These are phyloP conservation scores for Lomentospora prolificans DNA, from an alignment of 2,329 filamentous ascomycete genomes.

Conservation along the genomic window DNA sequence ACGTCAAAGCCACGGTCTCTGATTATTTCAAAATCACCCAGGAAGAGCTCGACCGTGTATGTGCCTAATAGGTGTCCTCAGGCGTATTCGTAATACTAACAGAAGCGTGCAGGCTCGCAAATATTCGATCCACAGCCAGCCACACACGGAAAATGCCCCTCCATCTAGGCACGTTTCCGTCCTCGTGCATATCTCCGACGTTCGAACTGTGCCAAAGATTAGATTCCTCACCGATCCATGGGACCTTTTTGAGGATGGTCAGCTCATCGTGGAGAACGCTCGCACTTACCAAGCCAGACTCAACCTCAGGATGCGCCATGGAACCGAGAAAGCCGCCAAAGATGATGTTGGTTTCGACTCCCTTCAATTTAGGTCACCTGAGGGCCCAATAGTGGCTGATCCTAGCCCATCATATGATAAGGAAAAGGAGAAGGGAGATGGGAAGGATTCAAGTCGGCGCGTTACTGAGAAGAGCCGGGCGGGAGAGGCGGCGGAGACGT, in stretches of 20 bases:
- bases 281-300: conserved; percentile 7
- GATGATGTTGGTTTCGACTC: not conserved
- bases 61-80: not conserved
- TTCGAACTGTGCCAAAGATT: conserved; percentile 8
- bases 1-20: conserved; percentile 7
- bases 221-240: conserved; percentile 10
- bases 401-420: not conserved
- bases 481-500: no score
- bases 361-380: not conserved
- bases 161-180: conserved; percentile 9
- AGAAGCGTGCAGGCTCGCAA: conserved; percentile 5
- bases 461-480: no score
- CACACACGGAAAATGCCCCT: not conserved
- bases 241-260: conserved; percentile 10
- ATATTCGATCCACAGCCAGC: conserved; percentile 8
- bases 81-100: not conserved
- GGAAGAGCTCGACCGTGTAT: conserved; percentile 9
- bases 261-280: conserved; percentile 7
- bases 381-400: not conserved
- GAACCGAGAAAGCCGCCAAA: not conserved
- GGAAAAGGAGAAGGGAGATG: no score
- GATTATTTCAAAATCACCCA: conserved; percentile 5
- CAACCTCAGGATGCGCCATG: conserved; percentile 2
- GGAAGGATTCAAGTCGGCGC: no score
- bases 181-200: conserved; percentile 7